These are phyloP conservation scores for Eutypella sp. DNA, from an alignment of 2,329 filamentous ascomycete genomes.

Conservation along the genomic window DNA sequence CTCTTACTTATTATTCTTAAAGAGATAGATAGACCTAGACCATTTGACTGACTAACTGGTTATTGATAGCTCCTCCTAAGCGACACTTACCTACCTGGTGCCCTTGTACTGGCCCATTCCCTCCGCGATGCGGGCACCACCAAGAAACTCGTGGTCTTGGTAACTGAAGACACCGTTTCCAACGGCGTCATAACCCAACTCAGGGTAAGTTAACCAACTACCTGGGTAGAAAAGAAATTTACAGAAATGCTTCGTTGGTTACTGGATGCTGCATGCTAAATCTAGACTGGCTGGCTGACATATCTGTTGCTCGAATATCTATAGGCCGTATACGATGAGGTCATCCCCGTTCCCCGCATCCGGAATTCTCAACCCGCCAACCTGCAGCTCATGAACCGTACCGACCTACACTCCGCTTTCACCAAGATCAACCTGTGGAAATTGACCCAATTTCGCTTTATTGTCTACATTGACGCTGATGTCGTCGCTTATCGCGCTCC, in stretches of 20 bases:
- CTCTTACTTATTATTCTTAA: no score
- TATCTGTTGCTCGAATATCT: no score
- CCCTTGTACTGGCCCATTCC: constrained; percentile 89
- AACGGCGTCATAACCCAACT: constrained; percentile 72
- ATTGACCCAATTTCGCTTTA: constrained; percentile 81
- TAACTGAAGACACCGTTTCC: constrained; percentile 76
- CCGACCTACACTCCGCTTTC: constrained; percentile 86
- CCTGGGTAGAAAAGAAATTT: no score
- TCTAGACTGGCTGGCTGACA: no score
- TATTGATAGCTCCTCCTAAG: constrained; percentile 76
- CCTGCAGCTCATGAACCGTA: constrained; percentile 84
- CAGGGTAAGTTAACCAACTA: no score
- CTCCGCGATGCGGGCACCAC: constrained; percentile 82
- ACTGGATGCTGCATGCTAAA: no score
- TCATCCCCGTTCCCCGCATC: constrained; percentile 79
- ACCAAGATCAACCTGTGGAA: constrained; percentile 97
- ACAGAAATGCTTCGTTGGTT: no score
- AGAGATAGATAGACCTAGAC: no score
- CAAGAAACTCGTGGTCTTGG: constrained; percentile 79
- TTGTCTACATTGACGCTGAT: constrained; percentile 93
- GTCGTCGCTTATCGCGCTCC: constrained; percentile 85
- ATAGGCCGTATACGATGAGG: constrained; percentile 78
- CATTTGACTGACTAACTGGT: constrained; percentile 20
- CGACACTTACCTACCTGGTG: constrained; percentile 89
- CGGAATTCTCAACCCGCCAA: constrained; percentile 74